phyloP scores from a whole-genome alignment of 192 early-diverging fungal genomes.

The Entophlyctis helioformis region DNA sequence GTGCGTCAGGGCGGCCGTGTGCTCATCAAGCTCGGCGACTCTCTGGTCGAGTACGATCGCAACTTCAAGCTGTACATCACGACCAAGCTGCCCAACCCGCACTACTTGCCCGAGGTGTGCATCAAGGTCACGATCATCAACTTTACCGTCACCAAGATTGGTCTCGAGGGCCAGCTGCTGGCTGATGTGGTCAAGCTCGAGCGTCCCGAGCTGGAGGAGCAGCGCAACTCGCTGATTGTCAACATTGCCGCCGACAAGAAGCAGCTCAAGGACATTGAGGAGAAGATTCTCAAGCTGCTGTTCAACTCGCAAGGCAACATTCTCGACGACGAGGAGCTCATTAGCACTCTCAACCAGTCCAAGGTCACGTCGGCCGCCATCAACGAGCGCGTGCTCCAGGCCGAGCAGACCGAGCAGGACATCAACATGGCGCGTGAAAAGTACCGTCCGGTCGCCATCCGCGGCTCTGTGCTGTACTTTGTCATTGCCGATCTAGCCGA shows the following conservation, averaged over 20 bases:
- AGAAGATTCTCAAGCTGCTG: conserved; percentile 45
- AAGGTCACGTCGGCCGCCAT: conserved; percentile 54
- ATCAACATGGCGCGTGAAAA: conserved; percentile 45
- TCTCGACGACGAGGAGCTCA: conserved; percentile 53
- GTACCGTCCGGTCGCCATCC: conserved; percentile 47
- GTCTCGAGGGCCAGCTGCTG: conserved; percentile 46
- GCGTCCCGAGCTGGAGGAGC: conserved; percentile 47
- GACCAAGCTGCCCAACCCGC: conserved; percentile 48
- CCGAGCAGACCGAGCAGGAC: conserved; percentile 44
- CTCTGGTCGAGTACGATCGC: conserved; percentile 49
- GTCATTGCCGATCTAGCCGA: conserved; percentile 46
- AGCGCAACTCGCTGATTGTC: conserved; percentile 44
- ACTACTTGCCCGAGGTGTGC: conserved; percentile 51
- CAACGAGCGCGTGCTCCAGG: conserved; percentile 38
- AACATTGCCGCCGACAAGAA: conserved; percentile 47
- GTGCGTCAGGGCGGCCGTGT: conserved; percentile 44
- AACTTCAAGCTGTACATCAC: conserved; percentile 57
- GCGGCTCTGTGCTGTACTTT: conserved; percentile 52
- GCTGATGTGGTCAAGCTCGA: conserved; percentile 50
- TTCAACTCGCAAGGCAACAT: conserved; percentile 56
- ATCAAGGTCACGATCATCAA: conserved; percentile 58
- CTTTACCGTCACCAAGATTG: conserved; percentile 50
- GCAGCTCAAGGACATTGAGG: conserved; percentile 51
- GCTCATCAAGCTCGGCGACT: conserved; percentile 52
- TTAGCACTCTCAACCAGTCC: conserved; percentile 51